Conservation (phyloP, 306 rosid genomes). For the Datisca glomerata region DNA sequence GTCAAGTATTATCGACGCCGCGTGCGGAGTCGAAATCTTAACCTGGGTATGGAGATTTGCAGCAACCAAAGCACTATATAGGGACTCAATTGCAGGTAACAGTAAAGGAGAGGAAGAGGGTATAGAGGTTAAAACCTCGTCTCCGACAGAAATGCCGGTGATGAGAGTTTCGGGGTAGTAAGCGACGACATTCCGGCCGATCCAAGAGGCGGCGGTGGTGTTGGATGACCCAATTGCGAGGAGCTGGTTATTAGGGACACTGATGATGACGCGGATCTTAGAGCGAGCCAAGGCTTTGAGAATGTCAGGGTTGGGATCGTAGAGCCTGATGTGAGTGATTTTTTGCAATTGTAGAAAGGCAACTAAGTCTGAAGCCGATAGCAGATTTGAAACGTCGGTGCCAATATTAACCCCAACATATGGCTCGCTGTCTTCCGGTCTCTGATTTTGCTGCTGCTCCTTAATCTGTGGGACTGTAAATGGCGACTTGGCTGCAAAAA, state of each 20-base stretch:
- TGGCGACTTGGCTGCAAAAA: conserved; percentile 24
- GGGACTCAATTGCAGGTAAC: conserved; percentile 54
- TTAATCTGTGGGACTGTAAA: conserved; percentile 1
- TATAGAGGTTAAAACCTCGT: conserved; percentile 64
- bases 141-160: conserved; percentile 60
- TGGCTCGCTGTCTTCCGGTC: conserved; percentile 28
- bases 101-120: conserved; percentile 59
- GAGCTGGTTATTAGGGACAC: conserved; percentile 87
- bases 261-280: conserved; percentile 46
- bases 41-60: conserved; percentile 43
- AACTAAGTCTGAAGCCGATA: conserved; percentile 33
- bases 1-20: conserved; percentile 49
- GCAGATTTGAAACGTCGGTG: conserved; percentile 54
- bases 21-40: conserved; percentile 62
- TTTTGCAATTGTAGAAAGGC: conserved; percentile 50
- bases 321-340: conserved; percentile 54
- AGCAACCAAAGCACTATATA: conserved; percentile 53
- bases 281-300: conserved; percentile 50
- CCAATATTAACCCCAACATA: conserved; percentile 79
- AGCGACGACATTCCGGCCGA: conserved; percentile 52
- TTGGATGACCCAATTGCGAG: conserved; percentile 75
- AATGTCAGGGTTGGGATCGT: conserved; percentile 65
- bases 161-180: conserved; percentile 53
- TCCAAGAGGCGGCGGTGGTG: conserved; percentile 66
- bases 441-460: conserved; percentile 16